A percentile compares a stretch with the other conserved stretches of the same genome.
Evolutionary conservation across 768 basidiomycete species (phyloP).

Genomic region (Xerocomus potaroensis): DNA sequence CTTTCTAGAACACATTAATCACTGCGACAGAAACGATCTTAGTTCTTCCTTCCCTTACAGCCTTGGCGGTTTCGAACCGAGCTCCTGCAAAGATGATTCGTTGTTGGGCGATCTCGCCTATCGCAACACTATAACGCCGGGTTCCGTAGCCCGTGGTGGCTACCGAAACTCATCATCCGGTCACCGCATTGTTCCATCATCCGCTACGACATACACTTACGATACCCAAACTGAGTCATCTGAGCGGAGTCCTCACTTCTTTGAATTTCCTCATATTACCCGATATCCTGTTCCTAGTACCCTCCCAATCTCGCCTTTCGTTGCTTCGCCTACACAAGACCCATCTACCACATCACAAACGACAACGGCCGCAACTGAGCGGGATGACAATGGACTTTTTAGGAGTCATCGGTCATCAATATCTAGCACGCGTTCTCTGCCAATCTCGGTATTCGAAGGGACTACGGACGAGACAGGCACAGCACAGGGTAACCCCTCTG

Average conservation of each 20-base stretch:
- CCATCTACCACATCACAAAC: conserved; percentile 4
- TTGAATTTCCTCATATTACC: conserved; percentile 26
- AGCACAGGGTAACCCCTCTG: background rate
- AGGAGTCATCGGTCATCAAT: conserved; percentile 10
- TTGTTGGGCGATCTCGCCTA: conserved; percentile 8
- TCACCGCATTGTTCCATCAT: conserved; percentile 8
- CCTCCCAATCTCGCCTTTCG: conserved; percentile 11
- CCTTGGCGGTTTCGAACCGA: conserved; percentile 22
- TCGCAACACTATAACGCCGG: conserved; percentile 7
- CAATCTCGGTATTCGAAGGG: conserved; percentile 7
- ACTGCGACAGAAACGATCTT: conserved; percentile 24
- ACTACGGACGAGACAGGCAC: conserved; percentile 3
- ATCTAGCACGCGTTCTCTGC: conserved; percentile 10
- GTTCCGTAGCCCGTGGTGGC: conserved; percentile 14
- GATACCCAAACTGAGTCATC: conserved; percentile 11
- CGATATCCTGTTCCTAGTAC: conserved; percentile 24
- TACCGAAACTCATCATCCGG: conserved; percentile 12
- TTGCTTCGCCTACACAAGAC: conserved; percentile 1
- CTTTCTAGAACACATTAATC: conserved; percentile 33
- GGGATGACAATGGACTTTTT: conserved; percentile 8
- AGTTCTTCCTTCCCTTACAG: conserved; percentile 26
- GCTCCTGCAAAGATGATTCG: conserved; percentile 9
- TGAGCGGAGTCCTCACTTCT: conserved; percentile 19
- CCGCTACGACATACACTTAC: conserved; percentile 11
- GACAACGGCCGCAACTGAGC: conserved; percentile 8